Evolutionary conservation across 176 grass and related monocot genomes (phyloP), one percentile per base, ranked within the genome.

Genomic region (Zoysia pacifica): DNA sequence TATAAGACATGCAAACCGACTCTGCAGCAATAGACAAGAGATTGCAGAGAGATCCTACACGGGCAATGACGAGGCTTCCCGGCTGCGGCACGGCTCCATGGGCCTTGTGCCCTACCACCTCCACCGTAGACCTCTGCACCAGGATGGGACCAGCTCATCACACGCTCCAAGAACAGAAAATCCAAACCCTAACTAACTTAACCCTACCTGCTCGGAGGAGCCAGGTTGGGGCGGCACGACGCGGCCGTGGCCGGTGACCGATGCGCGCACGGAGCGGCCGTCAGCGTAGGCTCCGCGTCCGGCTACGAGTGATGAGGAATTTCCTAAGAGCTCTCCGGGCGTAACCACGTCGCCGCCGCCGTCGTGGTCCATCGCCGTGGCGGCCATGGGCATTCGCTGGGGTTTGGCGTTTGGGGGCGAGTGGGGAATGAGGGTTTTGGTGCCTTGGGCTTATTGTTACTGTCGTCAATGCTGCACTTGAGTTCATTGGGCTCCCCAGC

Each of bases 51-150:
- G 37, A 48, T 50, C 90, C 85, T 92, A 94, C 92, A 62, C 92
- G 88, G 50, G 81, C 96, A 73, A 93, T 91, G 52, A 88, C 92
- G 45, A 94, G 47, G 37, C 90, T 93, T 71, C 95, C 92, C 11
- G 92, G 92, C 43, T 93, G 90, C 67, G 95, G 90, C 50, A 98
- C 92, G 9, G 88, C 90, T 15, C 86, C 90, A 74, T 94, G 90
- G 44, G 92, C 92, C 80, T 91, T 93, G 76, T 90, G 92, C 39
- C 96, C 92, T 14, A 94, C 86, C 54, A 98, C 90, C 78, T 98
- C 95, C 74, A 93, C 89, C 28, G 79, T 91, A 41, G 83, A 81
- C 75, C 92, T 93, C 92, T 98, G 92, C 80, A 83, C 48, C 53
- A 44, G 50, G 36, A 86, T 28, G 53, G 20, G 69, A 80, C 35